Evolutionary conservation across 495 filamentous ascomycete genomes (phyloP).

Genomic region (Darksidea phi): DNA sequence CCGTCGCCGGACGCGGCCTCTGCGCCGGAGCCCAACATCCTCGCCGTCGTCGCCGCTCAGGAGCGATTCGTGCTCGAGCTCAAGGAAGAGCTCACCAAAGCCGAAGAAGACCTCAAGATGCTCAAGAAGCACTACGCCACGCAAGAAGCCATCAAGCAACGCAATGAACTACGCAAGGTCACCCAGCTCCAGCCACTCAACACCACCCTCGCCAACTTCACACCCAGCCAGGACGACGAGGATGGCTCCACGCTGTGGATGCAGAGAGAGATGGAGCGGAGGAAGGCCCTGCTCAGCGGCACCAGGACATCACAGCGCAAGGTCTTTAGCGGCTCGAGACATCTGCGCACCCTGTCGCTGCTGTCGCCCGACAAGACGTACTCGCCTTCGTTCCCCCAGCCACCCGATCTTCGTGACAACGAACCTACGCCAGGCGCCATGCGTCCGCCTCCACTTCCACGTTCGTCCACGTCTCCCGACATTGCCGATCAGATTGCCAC

Average conservation of each 20-base stretch:
- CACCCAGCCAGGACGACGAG: slow-evolving; percentile 37
- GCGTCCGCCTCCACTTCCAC: slow-evolving; percentile 22
- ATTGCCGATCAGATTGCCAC: slow-evolving; percentile 33
- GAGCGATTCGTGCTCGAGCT: slow-evolving; percentile 92
- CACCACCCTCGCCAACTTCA: slow-evolving; percentile 28
- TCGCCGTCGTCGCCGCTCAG: slow-evolving; percentile 86
- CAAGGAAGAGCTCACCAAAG: slow-evolving; percentile 77
- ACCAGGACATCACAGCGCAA: slow-evolving; percentile 51
- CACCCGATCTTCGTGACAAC: slow-evolving; percentile 39
- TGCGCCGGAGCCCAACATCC: slow-evolving; percentile 66
- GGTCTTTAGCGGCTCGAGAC: slow-evolving; percentile 68
- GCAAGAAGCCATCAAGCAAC: slow-evolving; percentile 76
- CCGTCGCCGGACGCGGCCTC: slow-evolving; percentile 50
- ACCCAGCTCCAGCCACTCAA: slow-evolving; percentile 60
- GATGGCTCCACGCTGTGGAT: slow-evolving; percentile 45
- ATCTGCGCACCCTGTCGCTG: slow-evolving; percentile 78
- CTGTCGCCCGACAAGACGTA: slow-evolving; percentile 64
- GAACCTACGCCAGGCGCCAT: slow-evolving; percentile 12
- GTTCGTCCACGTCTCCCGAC: slow-evolving; percentile 38
- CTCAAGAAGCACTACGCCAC: slow-evolving; percentile 81
- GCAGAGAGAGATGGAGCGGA: slow-evolving; percentile 57
- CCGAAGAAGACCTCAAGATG: slow-evolving; percentile 71
- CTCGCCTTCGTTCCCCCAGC: slow-evolving; percentile 43
- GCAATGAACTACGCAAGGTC: slow-evolving; percentile 58
- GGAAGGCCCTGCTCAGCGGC: slow-evolving; percentile 55